These are phyloP conservation scores for Solanum commersonii DNA, from an alignment of 257 asterid genomes.

Conservation along the genomic window DNA sequence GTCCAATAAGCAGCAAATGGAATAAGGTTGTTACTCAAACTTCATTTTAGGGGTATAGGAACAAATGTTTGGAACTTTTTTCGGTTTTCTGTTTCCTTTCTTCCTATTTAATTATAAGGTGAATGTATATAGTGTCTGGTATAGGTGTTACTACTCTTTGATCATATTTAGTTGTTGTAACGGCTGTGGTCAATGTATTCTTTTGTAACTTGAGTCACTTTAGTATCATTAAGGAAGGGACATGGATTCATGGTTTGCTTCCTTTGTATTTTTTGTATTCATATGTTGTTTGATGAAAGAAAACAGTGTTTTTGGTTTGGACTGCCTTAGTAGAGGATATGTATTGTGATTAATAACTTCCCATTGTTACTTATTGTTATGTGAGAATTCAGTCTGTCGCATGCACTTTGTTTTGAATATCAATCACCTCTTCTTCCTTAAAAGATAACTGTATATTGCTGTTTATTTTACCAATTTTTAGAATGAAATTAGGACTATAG, in stretches of 20 bases:
- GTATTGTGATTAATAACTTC: neutral
- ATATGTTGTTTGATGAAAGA: conserved; percentile 1
- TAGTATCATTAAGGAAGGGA: neutral
- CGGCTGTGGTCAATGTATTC: conserved; percentile 19
- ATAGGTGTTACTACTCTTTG: conserved; percentile 9
- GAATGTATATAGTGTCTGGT: conserved; percentile 33
- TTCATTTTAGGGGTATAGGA: conserved; percentile 4
- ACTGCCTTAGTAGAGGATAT: neutral
- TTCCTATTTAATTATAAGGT: conserved; percentile 3
- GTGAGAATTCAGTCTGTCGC: neutral
- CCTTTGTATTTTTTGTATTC: neutral
- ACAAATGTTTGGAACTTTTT: conserved; percentile 3
- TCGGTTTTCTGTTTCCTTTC: neutral
- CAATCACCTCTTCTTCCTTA: neutral
- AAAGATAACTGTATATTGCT: neutral
- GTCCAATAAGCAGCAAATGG: conserved; percentile 48
- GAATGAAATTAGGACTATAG: neutral
- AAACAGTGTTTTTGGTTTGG: neutral
- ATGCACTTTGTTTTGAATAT: neutral
- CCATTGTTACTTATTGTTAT: neutral
- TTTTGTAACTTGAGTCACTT: conserved; percentile 27
- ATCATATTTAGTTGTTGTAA: conserved; percentile 5
- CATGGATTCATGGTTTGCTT: conserved; percentile 12
- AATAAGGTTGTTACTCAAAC: neutral
- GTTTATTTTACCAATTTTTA: neutral